Conservation (phyloP, 1,284 basidiomycete genomes). For the Austroboletus niveus region DNA sequence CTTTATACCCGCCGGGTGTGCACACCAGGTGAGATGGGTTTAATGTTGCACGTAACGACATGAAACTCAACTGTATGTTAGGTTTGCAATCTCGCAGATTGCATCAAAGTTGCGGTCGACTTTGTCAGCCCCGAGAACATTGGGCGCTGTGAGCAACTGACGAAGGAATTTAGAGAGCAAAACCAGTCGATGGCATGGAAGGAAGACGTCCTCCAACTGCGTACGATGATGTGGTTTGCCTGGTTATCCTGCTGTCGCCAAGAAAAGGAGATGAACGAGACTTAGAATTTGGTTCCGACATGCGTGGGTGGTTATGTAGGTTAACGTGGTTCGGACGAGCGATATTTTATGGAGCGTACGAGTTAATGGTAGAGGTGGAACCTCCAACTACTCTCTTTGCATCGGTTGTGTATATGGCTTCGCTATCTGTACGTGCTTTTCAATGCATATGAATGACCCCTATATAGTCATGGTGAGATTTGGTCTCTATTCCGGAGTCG, state of each 20-base stretch:
- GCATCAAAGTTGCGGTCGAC: conserved; percentile 95
- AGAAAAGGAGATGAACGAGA: conserved; percentile 44
- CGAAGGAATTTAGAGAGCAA: conserved; percentile 85
- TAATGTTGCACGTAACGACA: not conserved
- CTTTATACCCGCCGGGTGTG: conserved; percentile 94
- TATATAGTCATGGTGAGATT: not conserved
- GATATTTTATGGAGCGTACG: conserved; percentile 27
- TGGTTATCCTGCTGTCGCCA: conserved; percentile 69
- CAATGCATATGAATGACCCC: conserved; percentile 8
- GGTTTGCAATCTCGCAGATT: conserved; percentile 86
- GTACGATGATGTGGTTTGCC: conserved; percentile 92
- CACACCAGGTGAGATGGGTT: conserved; percentile 73
- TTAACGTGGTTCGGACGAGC: conserved; percentile 8
- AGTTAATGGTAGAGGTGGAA: conserved; percentile 30
- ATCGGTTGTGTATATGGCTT: conserved; percentile 29
- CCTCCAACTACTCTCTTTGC: conserved; percentile 22
- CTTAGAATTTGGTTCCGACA: conserved; percentile 5
- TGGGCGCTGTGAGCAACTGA: conserved; percentile 77
- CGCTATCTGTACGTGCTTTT: conserved; percentile 15
- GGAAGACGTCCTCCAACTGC: conserved; percentile 89
- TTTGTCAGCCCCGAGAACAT: conserved; percentile 95
- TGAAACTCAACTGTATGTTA: conserved; percentile 26
- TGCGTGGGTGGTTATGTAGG: conserved; percentile 21
- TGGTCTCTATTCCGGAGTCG: not conserved
- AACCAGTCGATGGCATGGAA: conserved; percentile 89